Evolutionary conservation across 352 stramenopile species (phyloP), one percentile per base, ranked within the genome.

Genomic region (Globisporangium solare): DNA sequence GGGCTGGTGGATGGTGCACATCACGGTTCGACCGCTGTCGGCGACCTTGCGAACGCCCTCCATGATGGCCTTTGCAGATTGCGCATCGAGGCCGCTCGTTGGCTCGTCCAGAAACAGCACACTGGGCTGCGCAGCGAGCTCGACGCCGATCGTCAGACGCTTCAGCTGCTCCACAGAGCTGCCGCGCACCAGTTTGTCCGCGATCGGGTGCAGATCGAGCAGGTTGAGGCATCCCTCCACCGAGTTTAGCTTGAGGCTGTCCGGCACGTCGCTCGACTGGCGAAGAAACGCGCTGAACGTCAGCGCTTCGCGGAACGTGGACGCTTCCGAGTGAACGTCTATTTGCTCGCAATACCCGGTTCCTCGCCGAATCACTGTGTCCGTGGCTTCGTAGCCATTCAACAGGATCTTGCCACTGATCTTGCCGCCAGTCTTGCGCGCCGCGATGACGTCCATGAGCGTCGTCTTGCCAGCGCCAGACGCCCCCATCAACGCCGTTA

Each of bases 221-320:
- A 70, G 40, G 15, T 70, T 54, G 6, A 70, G 35, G 10, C 43
- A 59, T 24, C 69, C 63, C 39, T 70, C 48, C 10, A 67, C 63
- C 2, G 56, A 58, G n/a, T 62, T 41, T 14, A 41, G 22, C 42
- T 70, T 70, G 31, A 58, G 20, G 15, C 21, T 55, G 18, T 45
- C 27, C 2, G 63, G 39, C 27, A 71, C 49, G 32, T 58, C 18
- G 17, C 45, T 47, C 6, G 24, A 21, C 22, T 81, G 70, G 49
- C 89, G 73, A 27, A 98, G 64, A 55, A 84, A 83, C 8, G 91
- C 91, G 43, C 76, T 92, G 62, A 98, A 98, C 31, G 71, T 64
- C 21, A 98, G 81, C 12, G 88, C 82, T 52, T 98, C 93, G 11
- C 89, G 74, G 35, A 94, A 86, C 6, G 93, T 98, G 7, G 84